Conservation (phyloP, 176 grass and related monocot genomes). For the Tillandsia fasciculata region DNA sequence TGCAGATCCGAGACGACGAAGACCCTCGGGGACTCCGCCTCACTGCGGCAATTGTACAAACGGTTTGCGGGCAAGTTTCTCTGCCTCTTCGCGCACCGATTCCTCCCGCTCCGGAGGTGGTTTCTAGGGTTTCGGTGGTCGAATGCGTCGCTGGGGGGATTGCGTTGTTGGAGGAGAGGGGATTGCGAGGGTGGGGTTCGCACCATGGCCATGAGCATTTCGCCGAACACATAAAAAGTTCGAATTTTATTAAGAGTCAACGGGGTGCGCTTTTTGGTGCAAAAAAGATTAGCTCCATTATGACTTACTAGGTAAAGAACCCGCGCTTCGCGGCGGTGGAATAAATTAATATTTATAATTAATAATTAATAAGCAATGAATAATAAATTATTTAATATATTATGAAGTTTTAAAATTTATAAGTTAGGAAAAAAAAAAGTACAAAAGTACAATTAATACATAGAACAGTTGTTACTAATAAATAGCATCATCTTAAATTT, state of each 20-base stretch:
- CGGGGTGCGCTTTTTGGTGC: neutral
- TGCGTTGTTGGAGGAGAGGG: neutral
- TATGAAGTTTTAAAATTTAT: too few species aligned
- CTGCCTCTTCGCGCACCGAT: slow-evolving; percentile 2
- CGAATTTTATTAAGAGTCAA: neutral
- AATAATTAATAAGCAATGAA: too few species aligned
- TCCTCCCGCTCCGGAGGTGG: neutral
- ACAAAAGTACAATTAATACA: too few species aligned
- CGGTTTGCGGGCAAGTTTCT: slow-evolving; percentile 16
- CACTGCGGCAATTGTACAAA: slow-evolving; percentile 24
- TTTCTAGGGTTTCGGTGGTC: neutral
- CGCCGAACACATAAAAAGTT: neutral
- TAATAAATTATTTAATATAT: too few species aligned
- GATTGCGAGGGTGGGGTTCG: neutral
- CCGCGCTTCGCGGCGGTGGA: too few species aligned
- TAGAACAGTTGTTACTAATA: too few species aligned
- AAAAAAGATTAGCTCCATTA: too few species aligned
- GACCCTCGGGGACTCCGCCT: slow-evolving; percentile 33
- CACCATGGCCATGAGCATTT: slow-evolving; percentile 18
- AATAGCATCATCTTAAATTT: too few species aligned
- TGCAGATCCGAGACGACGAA: slow-evolving; percentile 91
- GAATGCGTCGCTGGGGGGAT: neutral
- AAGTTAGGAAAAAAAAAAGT: too few species aligned
- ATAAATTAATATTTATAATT: too few species aligned
- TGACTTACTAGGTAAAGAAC: too few species aligned